Base-by-base conservation (phyloP, 2,329 filamentous ascomycete species). In the Colletotrichum tabaci region DNA sequence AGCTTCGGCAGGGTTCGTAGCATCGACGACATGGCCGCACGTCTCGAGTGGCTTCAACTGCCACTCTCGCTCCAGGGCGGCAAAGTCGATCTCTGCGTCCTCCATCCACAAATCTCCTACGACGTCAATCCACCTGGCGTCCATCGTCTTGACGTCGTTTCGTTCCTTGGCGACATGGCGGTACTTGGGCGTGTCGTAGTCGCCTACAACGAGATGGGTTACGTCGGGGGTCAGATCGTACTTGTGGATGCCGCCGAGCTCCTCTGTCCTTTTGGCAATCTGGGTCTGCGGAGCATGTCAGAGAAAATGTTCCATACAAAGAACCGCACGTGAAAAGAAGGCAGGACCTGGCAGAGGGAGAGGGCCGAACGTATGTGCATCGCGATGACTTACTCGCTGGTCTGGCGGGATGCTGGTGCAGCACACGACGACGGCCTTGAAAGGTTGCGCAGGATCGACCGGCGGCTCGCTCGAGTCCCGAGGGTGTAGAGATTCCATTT, bases 161-260 rank as follows among this genome's bases (percentile, higher is more conserved):
- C 96, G 90, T 80, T 96, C 93, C 79, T 92, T 94, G 65, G 96
- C 96, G 77, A 98, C 96, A 86, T 97, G 98, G 81, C 92, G 93
- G 83, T 99, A 99, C 82, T 99, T 99, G 61, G 93, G 90, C 0
- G 96, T 98, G 79, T 96, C 90, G 77, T 94, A 93, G 77, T 93
- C 92, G 80, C 95, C 96, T 73, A 98, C 94, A 74, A 99, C 89
- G 57, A 99, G 90, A 84, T 99, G 96, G 6, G 96, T 98, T 58
- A 97, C 94, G 80, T 98, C 94, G 67, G 93, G 94, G n/a, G 95
- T 98, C 55, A 99, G 90, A 81, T 99, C 95, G 81, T 95, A 93
- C 77, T 93, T 95, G 86, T 97, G 93, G 72, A 89, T 82, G 61
- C 95, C 96, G 74, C 96, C 96, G 86, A 99, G 94, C 79, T 98